These are phyloP conservation scores for Puccinia polysora DNA, from an alignment of 1,284 basidiomycete genomes.

Conservation along the genomic window DNA sequence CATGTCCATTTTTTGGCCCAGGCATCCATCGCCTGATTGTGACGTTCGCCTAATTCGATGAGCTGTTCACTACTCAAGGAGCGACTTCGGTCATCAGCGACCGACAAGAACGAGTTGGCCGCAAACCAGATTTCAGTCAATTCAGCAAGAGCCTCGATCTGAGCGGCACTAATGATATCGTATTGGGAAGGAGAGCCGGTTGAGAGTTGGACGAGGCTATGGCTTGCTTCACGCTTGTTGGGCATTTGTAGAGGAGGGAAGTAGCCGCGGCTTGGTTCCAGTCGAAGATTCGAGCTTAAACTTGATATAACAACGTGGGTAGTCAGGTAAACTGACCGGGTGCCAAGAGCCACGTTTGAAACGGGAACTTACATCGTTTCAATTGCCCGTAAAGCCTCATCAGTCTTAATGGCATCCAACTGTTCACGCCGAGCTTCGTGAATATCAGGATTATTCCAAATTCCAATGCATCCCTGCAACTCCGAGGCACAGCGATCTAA, in stretches of 20 bases:
- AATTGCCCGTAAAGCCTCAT: slow-evolving; percentile 11
- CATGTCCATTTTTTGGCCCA: slow-evolving; percentile 44
- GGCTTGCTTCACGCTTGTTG: neutral
- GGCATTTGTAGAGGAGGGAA: neutral
- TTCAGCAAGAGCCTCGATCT: slow-evolving; percentile 36
- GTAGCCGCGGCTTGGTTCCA: slow-evolving; percentile 33
- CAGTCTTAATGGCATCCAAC: slow-evolving; percentile 33
- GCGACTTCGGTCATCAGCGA: slow-evolving; percentile 28
- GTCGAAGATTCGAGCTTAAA: slow-evolving; percentile 30
- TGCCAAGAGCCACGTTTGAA: neutral
- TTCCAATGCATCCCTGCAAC: neutral
- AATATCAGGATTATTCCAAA: slow-evolving; percentile 18
- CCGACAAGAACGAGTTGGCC: slow-evolving; percentile 16
- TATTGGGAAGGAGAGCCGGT: slow-evolving; percentile 41
- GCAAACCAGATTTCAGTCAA: slow-evolving; percentile 28
- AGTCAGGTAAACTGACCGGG: neutral
- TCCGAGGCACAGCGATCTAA: slow-evolving; percentile 13
- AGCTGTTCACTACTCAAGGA: slow-evolving; percentile 13
- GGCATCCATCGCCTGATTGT: slow-evolving; percentile 31
- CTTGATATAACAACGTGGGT: too few species aligned
- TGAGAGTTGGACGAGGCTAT: slow-evolving; percentile 25
- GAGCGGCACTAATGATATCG: slow-evolving; percentile 35
- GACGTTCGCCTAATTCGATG: slow-evolving; percentile 29
- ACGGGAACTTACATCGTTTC: slow-evolving; percentile 31
- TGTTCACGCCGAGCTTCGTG: slow-evolving; percentile 24